Evolutionary conservation across 176 grass and related monocot genomes (phyloP).

Genomic region (Carex pumila): DNA sequence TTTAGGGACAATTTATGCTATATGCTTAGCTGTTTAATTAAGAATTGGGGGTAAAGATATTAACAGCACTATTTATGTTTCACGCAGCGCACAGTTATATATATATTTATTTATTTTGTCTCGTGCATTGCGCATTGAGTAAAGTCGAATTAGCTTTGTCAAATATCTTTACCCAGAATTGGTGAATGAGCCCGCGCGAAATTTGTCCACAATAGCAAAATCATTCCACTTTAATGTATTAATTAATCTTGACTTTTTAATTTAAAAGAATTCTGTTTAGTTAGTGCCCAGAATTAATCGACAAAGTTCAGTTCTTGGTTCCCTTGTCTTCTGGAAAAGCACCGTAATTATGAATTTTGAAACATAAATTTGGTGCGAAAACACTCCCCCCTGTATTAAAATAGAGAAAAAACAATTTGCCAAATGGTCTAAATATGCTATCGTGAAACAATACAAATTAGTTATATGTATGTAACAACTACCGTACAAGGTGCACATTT

Average conservation of each 20-base stretch:
- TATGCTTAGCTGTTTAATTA: not conserved
- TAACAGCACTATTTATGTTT: no score
- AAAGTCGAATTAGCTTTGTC: no score
- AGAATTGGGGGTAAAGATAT: no score
- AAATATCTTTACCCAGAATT: no score
- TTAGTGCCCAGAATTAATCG: not conserved
- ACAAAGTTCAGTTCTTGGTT: not conserved
- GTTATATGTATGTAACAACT: not conserved
- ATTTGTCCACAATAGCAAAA: no score
- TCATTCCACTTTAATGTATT: not conserved
- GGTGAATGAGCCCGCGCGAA: no score
- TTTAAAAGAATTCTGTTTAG: not conserved
- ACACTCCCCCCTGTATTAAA: not conserved
- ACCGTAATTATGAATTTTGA: not conserved
- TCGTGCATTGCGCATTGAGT: no score
- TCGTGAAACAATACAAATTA: not conserved
- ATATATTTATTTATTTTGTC: no score
- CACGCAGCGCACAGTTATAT: no score
- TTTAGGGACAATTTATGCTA: not conserved
- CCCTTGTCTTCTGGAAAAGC: slow-evolving; percentile 4
- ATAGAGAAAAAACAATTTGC: not conserved
- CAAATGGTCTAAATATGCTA: not conserved
- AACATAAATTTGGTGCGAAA: not conserved
- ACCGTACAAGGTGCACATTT: not conserved
- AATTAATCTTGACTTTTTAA: not conserved